These are phyloP conservation scores for Fimicolochytrium jonesii DNA, from an alignment of 192 early-diverging fungal species.

Conservation along the genomic window DNA sequence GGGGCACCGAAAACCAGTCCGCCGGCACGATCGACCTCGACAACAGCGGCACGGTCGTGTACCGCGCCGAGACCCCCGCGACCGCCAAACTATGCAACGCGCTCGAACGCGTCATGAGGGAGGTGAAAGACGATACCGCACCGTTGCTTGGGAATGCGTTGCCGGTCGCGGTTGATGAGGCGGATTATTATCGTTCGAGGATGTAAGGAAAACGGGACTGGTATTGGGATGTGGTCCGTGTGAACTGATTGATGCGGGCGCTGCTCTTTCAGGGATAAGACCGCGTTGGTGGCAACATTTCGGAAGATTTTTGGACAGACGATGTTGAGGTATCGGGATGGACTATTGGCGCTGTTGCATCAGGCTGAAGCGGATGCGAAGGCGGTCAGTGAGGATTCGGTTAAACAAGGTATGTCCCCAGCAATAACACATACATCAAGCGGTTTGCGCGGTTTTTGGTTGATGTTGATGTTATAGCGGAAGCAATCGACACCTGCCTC, in stretches of 20 bases:
- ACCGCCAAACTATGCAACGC: not conserved
- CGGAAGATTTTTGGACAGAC: not conserved
- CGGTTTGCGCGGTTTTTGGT: no score
- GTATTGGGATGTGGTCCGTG: no score
- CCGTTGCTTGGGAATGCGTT: not conserved
- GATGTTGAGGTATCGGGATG: not conserved
- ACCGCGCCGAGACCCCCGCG: slow-evolving; percentile 8
- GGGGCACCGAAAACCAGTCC: not conserved
- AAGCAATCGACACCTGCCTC: not conserved
- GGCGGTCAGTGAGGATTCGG: no score
- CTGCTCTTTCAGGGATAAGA: no score
- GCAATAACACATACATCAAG: no score
- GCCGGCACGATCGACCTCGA: slow-evolving; percentile 4
- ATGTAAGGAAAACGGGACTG: no score
- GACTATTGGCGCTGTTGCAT: not conserved
- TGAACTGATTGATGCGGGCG: no score
- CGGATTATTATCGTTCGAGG: no score
- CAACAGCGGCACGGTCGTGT: not conserved
- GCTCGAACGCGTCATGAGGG: not conserved
- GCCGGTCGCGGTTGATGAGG: not conserved
- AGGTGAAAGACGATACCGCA: not conserved
- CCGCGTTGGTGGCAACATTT: not conserved
- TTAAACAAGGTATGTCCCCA: no score
- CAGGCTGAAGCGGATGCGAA: no score
- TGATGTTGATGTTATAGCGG: no score